These are phyloP conservation scores for Pyrus hybrid DNA, from an alignment of 331 rosid species.

Conservation along the genomic window DNA sequence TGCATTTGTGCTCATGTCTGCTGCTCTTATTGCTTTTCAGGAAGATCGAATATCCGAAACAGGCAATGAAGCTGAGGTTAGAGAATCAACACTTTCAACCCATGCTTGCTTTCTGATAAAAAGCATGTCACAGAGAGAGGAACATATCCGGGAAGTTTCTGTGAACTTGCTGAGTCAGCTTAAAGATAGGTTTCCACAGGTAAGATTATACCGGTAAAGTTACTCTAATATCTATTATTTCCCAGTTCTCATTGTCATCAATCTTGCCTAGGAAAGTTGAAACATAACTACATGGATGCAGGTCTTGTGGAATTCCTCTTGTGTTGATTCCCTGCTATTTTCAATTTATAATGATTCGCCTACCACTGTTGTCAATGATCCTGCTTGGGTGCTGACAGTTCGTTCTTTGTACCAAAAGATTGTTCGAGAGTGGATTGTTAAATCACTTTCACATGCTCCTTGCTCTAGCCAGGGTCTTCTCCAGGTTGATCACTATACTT, in stretches of 20 bases:
- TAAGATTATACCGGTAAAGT: constrained; percentile 6
- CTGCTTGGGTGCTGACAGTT: constrained; percentile 79
- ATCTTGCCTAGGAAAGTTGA: constrained; percentile 9
- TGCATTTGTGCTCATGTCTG: constrained; percentile 9
- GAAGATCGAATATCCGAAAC: constrained; percentile 86
- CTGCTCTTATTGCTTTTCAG: constrained; percentile 50
- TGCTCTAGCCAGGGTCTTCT: constrained; percentile 99
- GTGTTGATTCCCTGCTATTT: constrained; percentile 78
- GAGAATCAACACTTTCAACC: constrained; percentile 69
- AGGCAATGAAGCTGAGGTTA: constrained; percentile 70
- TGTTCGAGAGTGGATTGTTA: constrained; percentile 94
- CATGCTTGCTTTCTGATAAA: constrained; percentile 84
- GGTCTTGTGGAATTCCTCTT: constrained; percentile 92
- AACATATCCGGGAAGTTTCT: constrained; percentile 71
- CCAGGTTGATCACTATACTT: constrained; percentile 55
- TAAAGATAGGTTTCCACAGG: constrained; percentile 98
- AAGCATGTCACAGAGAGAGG: constrained; percentile 88
- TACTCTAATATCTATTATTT: constrained; percentile 5
- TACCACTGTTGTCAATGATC: constrained; percentile 73
- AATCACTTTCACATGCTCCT: constrained; percentile 89
- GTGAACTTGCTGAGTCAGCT: constrained; percentile 83
- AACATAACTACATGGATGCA: constrained; percentile 35
- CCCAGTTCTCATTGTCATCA: not conserved
- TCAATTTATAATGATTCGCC: constrained; percentile 78
- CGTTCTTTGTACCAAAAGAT: constrained; percentile 84